Conservation (phyloP, 129 eudicot genomes). For the Mikania micrantha region DNA sequence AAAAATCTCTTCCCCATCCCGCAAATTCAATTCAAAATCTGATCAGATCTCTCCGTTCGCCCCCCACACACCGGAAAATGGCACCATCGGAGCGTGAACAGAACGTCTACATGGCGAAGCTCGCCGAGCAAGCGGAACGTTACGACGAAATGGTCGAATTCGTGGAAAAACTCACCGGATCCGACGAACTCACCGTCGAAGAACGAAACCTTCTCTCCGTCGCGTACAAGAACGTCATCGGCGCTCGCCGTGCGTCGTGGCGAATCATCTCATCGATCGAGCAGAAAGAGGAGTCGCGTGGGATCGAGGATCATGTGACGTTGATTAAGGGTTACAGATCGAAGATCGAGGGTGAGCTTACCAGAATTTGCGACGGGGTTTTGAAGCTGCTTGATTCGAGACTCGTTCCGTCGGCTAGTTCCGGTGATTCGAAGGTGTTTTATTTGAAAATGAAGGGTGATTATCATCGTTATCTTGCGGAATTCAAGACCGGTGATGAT, state of each 20-base stretch:
- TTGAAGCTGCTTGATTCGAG: slow-evolving; percentile 11
- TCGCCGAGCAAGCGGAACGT: slow-evolving; percentile 9
- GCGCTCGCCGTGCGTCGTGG: slow-evolving; percentile 10
- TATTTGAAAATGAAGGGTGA: slow-evolving; percentile 13
- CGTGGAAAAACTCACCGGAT: neutral
- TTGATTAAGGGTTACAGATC: slow-evolving; percentile 2
- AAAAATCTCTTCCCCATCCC: neutral
- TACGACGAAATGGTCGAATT: slow-evolving; percentile 13
- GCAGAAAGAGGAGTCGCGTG: slow-evolving; percentile 13
- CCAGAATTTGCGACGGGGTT: neutral
- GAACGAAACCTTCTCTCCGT: neutral
- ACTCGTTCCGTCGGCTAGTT: slow-evolving; percentile 5
- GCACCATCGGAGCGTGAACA: neutral
- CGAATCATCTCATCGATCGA: neutral
- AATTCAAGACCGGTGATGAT: slow-evolving; percentile 3
- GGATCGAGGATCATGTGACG: slow-evolving; percentile 3
- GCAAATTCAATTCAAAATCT: neutral
- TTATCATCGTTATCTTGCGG: slow-evolving; percentile 8
- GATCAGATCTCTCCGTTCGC: neutral
- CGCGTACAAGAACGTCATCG: slow-evolving; percentile 7
- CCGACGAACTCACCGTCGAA: slow-evolving; percentile 5
- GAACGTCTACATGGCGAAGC: slow-evolving; percentile 6
- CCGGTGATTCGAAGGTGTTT: slow-evolving; percentile 10
- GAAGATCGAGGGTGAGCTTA: slow-evolving; percentile 12
- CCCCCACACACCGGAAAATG: neutral